Conservation (phyloP, 345 rosid genomes). For the Durio zibethinus region DNA sequence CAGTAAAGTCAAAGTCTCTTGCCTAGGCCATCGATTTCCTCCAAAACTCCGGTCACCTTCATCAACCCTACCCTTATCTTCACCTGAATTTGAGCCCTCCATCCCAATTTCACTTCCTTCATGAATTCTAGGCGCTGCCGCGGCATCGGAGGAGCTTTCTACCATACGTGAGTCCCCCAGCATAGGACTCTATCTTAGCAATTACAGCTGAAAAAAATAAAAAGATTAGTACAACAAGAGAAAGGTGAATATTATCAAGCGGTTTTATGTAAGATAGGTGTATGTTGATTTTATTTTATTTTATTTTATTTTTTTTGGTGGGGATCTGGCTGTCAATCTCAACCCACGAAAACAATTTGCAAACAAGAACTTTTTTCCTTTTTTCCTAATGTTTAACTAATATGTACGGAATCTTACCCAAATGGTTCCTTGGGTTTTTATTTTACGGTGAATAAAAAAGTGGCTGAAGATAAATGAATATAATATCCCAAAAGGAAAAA, state of each 20-base stretch:
- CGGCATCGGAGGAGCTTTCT: conserved; percentile 27
- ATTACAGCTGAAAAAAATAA: conserved; percentile 13
- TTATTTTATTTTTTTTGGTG: conserved; percentile 31
- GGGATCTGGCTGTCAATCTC: conserved; percentile 44
- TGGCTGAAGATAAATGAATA: not conserved
- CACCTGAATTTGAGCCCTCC: conserved; percentile 37
- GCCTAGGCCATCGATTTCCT: conserved; percentile 83
- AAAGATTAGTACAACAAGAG: conserved; percentile 6
- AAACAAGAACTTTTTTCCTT: not conserved
- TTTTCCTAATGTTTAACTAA: not conserved
- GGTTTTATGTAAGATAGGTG: conserved; percentile 29
- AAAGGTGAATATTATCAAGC: conserved; percentile 32
- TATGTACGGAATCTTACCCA: conserved; percentile 30
- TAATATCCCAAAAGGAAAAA: not conserved
- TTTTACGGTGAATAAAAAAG: not conserved
- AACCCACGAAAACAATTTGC: conserved; percentile 12
- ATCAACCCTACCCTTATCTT: conserved; percentile 32
- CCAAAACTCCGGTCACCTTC: conserved; percentile 51
- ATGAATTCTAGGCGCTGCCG: conserved; percentile 9
- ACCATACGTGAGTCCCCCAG: conserved; percentile 32
- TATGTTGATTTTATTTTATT: conserved; percentile 24
- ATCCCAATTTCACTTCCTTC: conserved; percentile 20
- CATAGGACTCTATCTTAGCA: conserved; percentile 29
- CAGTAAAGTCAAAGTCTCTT: conserved; percentile 67
- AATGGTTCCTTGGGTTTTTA: not conserved